Conservation (phyloP, 352 stramenopile genomes). For the Globisporangium cederbergense region DNA sequence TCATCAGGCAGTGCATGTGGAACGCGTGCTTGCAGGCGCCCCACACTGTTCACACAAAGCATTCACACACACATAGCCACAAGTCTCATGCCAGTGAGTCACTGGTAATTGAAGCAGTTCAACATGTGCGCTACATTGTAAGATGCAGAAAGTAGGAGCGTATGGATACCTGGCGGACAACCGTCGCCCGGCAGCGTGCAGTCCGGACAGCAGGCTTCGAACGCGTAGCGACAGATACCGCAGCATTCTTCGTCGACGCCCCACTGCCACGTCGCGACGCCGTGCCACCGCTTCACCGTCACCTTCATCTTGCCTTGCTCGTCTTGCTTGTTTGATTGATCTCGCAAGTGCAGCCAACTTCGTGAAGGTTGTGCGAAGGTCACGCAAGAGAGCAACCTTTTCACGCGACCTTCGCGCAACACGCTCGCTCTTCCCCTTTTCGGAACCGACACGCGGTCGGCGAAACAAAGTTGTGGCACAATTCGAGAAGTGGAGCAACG, state of each 20-base stretch:
- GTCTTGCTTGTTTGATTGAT: background rate
- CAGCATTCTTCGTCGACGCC: conserved; percentile 91
- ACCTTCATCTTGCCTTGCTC: conserved; percentile 52
- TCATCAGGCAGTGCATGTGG: conserved; percentile 93
- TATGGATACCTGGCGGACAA: conserved; percentile 68
- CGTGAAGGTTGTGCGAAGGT: background rate
- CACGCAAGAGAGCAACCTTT: background rate
- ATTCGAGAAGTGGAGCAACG: conserved; percentile 3
- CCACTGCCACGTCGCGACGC: conserved; percentile 90
- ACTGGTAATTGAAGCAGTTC: background rate
- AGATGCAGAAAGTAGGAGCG: background rate
- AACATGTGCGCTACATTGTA: background rate
- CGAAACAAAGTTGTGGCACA: background rate
- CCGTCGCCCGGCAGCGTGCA: conserved; percentile 74
- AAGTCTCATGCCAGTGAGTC: background rate
- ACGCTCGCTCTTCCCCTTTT: background rate
- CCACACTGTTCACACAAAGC: conserved; percentile 51
- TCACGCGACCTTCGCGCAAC: background rate
- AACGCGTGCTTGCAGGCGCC: conserved; percentile 89
- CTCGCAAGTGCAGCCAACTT: no score
- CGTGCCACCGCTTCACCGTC: conserved; percentile 84
- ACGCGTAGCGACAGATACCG: conserved; percentile 83
- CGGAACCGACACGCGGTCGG: background rate
- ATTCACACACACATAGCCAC: background rate
- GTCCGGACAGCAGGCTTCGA: conserved; percentile 80